phyloP scores from a whole-genome alignment of 202 grass and related monocot genomes.

The Schoenoplectus triqueter region DNA sequence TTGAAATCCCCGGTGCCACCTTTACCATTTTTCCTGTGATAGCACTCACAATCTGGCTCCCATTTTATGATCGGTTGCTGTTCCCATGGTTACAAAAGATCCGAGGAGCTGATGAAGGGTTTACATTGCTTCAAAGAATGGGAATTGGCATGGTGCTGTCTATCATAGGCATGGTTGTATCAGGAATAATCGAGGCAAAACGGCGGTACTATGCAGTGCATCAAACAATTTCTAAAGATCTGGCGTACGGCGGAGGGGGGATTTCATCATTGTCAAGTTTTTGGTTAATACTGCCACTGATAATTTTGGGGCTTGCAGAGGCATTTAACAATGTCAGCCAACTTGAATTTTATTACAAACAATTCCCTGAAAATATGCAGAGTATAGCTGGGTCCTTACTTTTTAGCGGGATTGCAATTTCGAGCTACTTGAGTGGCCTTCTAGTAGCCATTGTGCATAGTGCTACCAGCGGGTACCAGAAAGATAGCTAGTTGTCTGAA shows the following conservation, averaged over 20 bases:
- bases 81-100: slow-evolving; percentile 45
- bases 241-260: not conserved
- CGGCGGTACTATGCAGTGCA: slow-evolving; percentile 40
- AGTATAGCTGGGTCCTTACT: slow-evolving; percentile 58
- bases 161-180: slow-evolving; percentile 53
- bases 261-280: slow-evolving; percentile 57
- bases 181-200: slow-evolving; percentile 42
- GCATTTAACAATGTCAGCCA: slow-evolving; percentile 71
- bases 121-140: slow-evolving; percentile 77
- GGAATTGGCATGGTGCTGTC: slow-evolving; percentile 62
- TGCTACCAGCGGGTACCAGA: slow-evolving; percentile 18
- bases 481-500: slow-evolving; percentile 52
- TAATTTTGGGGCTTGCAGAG: slow-evolving; percentile 53
- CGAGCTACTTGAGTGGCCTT: slow-evolving; percentile 58
- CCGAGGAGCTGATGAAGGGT: slow-evolving; percentile 47
- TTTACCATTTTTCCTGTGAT: slow-evolving; percentile 76
- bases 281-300: slow-evolving; percentile 62
- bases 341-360: slow-evolving; percentile 69
- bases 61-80: slow-evolving; percentile 56
- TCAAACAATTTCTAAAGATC: not conserved
- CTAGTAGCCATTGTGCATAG: slow-evolving; percentile 46
- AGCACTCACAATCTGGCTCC: slow-evolving; percentile 72
- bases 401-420: slow-evolving; percentile 51
- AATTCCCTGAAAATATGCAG: slow-evolving; percentile 71
- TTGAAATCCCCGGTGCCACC: slow-evolving; percentile 55